Percentiles rank a stretch among this genome's conserved stretches.
These are phyloP conservation scores for Arxiozyma telluris DNA, from an alignment of 1,139 yeast genomes.

Conservation along the genomic window DNA sequence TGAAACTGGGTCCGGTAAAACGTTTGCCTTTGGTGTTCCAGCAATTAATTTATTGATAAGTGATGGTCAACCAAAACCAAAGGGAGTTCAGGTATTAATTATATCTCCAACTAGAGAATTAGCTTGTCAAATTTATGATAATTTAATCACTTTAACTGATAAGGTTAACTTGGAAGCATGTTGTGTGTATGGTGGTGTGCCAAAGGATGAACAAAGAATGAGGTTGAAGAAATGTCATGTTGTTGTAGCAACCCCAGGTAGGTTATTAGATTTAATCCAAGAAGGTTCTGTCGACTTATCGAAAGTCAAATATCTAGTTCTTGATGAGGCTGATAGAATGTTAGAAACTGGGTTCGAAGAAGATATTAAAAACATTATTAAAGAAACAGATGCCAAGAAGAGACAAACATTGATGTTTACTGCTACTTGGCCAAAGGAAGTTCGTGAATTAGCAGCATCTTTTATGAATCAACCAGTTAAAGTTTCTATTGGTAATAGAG, in stretches of 20 bases:
- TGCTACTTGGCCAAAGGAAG: conserved; percentile 98
- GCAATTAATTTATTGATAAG: conserved; percentile 63
- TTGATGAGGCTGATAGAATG: conserved; percentile 99
- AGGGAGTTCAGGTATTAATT: conserved; percentile 66
- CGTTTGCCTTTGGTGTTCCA: conserved; percentile 96
- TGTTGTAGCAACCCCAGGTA: conserved; percentile 96
- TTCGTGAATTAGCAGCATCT: conserved; percentile 80
- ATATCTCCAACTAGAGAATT: conserved; percentile 96
- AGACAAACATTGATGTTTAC: conserved; percentile 98
- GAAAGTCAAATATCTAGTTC: conserved; percentile 64
- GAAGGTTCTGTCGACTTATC: conserved; percentile 76
- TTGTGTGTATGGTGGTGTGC: conserved; percentile 95
- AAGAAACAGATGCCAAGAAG: conserved; percentile 75
- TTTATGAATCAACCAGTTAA: conserved; percentile 81
- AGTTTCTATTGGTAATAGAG: conserved; percentile 88
- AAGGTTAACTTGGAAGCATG: conserved; percentile 60
- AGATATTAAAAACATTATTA: conserved; percentile 79
- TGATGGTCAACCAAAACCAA: conserved; percentile 22
- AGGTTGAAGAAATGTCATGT: conserved; percentile 58
- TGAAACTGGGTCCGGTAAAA: conserved; percentile 97
- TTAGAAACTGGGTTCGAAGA: conserved; percentile 95
- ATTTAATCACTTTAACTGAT: conserved; percentile 58
- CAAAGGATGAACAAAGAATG: conserved; percentile 81
- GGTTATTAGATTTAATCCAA: conserved; percentile 80
- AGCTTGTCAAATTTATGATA: conserved; percentile 89